Percentiles rank a stretch among this genome's conserved stretches.
These are phyloP conservation scores for Blastobotrys chiropterorum DNA, from an alignment of 805 yeast genomes.

Conservation along the genomic window DNA sequence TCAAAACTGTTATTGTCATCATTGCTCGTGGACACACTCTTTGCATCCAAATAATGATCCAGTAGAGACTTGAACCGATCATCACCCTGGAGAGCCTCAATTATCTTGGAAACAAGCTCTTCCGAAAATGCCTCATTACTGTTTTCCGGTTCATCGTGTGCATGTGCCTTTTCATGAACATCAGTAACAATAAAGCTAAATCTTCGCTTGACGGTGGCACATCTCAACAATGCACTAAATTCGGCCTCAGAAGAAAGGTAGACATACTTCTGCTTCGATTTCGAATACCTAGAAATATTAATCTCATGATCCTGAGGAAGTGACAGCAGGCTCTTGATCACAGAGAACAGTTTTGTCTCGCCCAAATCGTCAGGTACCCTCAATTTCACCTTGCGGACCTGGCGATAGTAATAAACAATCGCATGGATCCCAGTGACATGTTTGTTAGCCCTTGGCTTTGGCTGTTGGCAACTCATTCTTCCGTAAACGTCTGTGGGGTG, in stretches of 20 bases:
- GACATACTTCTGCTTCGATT: slow-evolving; percentile 11
- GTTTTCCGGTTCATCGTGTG: neutral
- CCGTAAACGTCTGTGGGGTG: neutral
- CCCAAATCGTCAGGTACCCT: neutral
- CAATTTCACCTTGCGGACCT: neutral
- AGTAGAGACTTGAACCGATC: neutral
- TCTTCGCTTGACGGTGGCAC: slow-evolving; percentile 13
- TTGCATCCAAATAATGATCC: neutral
- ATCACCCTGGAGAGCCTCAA: neutral
- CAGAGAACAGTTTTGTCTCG: neutral
- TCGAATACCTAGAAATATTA: slow-evolving; percentile 15
- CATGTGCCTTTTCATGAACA: neutral
- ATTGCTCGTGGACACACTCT: neutral
- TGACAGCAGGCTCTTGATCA: neutral
- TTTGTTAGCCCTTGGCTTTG: neutral
- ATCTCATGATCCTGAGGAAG: neutral
- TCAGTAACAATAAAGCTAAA: slow-evolving; percentile 9
- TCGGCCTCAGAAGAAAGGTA: slow-evolving; percentile 8
- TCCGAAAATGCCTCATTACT: neutral
- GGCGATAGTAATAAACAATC: neutral
- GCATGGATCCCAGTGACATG: neutral
- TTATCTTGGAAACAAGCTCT: neutral
- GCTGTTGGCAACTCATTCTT: neutral
- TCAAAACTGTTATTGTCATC: neutral
- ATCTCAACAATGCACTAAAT: slow-evolving; percentile 12